Base-by-base conservation (phyloP, 2,329 filamentous ascomycete species). In the Diaporthe australafricana region DNA sequence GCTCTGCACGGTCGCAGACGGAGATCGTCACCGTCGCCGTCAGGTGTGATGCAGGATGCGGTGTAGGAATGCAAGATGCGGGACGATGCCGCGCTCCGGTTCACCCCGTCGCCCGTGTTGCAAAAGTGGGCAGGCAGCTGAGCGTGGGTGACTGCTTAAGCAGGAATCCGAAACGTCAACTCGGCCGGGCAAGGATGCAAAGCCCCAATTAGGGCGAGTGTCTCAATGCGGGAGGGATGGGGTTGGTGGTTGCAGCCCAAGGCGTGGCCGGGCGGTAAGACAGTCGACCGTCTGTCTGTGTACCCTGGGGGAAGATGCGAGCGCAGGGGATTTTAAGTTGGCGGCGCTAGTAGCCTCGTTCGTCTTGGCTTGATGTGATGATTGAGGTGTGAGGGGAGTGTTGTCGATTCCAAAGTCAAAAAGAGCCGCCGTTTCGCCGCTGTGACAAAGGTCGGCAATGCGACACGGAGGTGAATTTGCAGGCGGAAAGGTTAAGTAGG, bases 81-180 rank as follows among this genome's bases (percentile, higher is more conserved):
- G 35, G 45, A 50, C 53, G 53, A 30, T 52, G 42, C 50, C 67
- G 42, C 22, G 53, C 50, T 27, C 40, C 66, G 22, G 27, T 27
- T 35, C 5, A 68, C 55, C 47, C 53, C 32, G 71, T 60, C 42
- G 56, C 62, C 70, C 42, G 70, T 32, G 70, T 72, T 50, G 68
- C 70, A 70, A 57, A 72, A 52, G 63, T 60, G 67, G 69, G 67
- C 27, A 52, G 25, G 22, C 45, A 55, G 69, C 47, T 27, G 32
- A 25, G 52, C 40, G 17, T 52, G 35, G 65, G 30, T 50, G 60
- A 50, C 42, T 50, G 45, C 38, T 50, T 65, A 48, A 65, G 45
- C 60, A 65, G 60, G 20, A 38, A 60, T 66, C 50, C 70, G 72
- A 73, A 72, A 73, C 72, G 70, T 72, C 53, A 42, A 71, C 47